Evolutionary conservation across 345 rosid genomes (phyloP), one percentile per base, ranked within the genome.

Genomic region (Euphorbia pulcherrima): DNA sequence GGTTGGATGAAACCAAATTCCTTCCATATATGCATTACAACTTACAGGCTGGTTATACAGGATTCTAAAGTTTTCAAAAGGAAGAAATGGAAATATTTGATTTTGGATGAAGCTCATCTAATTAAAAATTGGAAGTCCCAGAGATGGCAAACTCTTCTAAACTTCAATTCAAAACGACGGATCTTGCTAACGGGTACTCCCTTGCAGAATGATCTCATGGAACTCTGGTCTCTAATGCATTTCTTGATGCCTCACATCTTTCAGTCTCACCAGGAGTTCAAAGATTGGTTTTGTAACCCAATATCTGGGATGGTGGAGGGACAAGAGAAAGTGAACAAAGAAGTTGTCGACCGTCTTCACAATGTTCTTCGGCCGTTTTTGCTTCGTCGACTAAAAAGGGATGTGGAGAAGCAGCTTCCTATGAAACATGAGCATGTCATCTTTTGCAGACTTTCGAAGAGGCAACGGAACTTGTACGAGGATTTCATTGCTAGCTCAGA

Each of bases 301-400:
- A 95, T 95, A 82, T 82, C 99, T 27, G 99, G 99, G 67, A 95
- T 95, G 99, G 97, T 95, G 39, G 99, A 95, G 74, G 99, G 99
- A 60, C 99, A 95, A 79, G 99, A 92, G 73, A 91, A 78, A 75
- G 92, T 95, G 59, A 95, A 92, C 81, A 95, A 86, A 82, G 99
- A 91, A 82, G 97, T 95, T 64, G 79, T 95, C 78, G 99, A 95
- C 82, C 95, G 99, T 68, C 78, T 95, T 74, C 99, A 95, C 80
- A 95, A 95, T 83, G 99, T 95, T 69, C 99, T 95, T 55, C 97
- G 99, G 27, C 99, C 99, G 44, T 95, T 95, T 80, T 76, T 95
- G 76, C 89, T 95, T 44, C 96, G 99, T 8, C 87, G 99, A 64
- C 78, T 95, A 80, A 95, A 95, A 79, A 87, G 96, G 79, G 99